Evolutionary conservation across 2,329 filamentous ascomycete genomes (phyloP).

Genomic region (Fusarium caatingaense): DNA sequence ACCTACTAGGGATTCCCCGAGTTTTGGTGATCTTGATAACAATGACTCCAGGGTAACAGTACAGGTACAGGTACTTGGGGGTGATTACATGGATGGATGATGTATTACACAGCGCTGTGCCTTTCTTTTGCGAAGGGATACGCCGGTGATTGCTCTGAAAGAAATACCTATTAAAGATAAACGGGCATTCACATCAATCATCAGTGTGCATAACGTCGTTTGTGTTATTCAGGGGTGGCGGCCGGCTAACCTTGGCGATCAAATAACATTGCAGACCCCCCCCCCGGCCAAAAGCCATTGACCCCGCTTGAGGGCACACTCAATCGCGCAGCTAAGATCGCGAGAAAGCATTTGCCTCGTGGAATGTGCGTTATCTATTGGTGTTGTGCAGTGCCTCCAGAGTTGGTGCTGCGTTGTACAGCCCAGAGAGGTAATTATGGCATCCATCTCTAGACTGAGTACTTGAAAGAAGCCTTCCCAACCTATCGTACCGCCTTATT

Average conservation of each 20-base stretch:
- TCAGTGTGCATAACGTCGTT: conserved; percentile 14
- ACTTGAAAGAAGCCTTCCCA: not conserved
- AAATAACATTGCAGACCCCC: conserved; percentile 22
- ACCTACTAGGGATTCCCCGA: not conserved
- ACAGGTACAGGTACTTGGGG: not conserved
- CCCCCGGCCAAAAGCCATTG: conserved; percentile 18
- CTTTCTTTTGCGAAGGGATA: conserved; percentile 20
- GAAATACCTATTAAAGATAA: not conserved
- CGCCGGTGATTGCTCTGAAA: conserved; percentile 1
- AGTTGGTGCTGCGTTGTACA: not conserved
- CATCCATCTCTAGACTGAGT: not conserved
- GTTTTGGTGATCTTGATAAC: not conserved
- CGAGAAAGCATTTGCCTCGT: conserved; percentile 31
- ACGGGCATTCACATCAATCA: conserved; percentile 8
- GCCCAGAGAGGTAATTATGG: not conserved
- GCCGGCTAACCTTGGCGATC: conserved; percentile 17
- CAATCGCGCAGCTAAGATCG: conserved; percentile 34
- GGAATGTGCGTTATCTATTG: conserved; percentile 33
- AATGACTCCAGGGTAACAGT: conserved; percentile 15
- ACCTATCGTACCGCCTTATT: not conserved
- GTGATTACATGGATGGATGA: not conserved
- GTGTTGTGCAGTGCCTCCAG: conserved; percentile 6
- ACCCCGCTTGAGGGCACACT: conserved; percentile 35
- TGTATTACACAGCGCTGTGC: conserved; percentile 1
- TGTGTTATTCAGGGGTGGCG: conserved; percentile 30